Evolutionary conservation across 352 stramenopile genomes (phyloP).

Genomic region (Phytophthora aleatoria): DNA sequence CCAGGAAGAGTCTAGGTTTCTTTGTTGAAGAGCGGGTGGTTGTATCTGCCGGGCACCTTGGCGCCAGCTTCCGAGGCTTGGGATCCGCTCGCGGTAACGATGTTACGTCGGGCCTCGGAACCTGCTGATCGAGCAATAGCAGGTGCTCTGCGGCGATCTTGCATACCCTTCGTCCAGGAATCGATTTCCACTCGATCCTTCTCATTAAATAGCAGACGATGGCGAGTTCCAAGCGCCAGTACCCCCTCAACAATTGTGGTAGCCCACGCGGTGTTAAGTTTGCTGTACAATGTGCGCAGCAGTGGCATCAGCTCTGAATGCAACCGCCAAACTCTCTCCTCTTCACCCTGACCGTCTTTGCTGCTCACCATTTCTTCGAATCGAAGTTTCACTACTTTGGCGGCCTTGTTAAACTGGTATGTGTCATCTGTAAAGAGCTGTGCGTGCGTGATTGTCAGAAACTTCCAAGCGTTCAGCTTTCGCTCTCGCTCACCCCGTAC

Average conservation of each 20-base stretch:
- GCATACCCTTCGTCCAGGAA: constrained; percentile 65
- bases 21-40: constrained; percentile 81
- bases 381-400: constrained; percentile 61
- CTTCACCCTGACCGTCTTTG: constrained; percentile 13
- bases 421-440: constrained; percentile 85
- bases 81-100: constrained; percentile 41
- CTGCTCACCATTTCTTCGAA: constrained; percentile 41
- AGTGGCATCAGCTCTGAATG: constrained; percentile 60
- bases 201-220: constrained; percentile 58
- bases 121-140: constrained; percentile 39
- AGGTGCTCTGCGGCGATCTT: constrained; percentile 52
- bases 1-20: too few relatives aligned
- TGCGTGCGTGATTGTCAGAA: constrained; percentile 61
- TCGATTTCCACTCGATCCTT: constrained; percentile 61
- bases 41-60: constrained; percentile 60
- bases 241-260: constrained; percentile 68
- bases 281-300: constrained; percentile 64
- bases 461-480: constrained; percentile 52
- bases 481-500: constrained; percentile 7
- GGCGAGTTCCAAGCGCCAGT: constrained; percentile 52
- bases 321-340: constrained; percentile 19
- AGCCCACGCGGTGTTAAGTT: constrained; percentile 59
- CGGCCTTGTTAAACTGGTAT: constrained; percentile 77
- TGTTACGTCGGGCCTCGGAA: constrained; percentile 73
- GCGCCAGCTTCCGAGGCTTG: constrained; percentile 59